Base-by-base conservation (phyloP, 495 filamentous ascomycete species). In the Podospora didyma region DNA sequence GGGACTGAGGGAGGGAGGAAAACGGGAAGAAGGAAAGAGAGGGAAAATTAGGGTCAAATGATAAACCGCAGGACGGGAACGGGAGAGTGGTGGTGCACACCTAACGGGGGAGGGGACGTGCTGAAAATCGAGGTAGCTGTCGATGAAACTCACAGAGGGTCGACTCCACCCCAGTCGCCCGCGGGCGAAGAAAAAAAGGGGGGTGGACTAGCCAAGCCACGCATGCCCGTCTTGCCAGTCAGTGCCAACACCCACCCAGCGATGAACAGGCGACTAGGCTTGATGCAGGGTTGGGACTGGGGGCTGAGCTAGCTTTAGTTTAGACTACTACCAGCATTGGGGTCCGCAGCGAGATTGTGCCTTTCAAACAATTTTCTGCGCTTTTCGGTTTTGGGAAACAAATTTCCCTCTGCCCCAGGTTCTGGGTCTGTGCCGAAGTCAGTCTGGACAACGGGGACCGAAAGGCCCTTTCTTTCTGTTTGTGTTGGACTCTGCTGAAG, bases 381-480 rank as follows among this genome's bases (percentile, higher is more conserved):
- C 65, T 65, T 61, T 46, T 59, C 62, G 11, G 1, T 49, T 58
- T 64, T 46, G 57, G 64, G 62, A 31, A 64, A 51, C 59, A 59
- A 60, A 64, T 62, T 64, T 67, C 57, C 62, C 55, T 41, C 39
- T 12, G 12, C 39, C 39, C 39, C 9, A 31, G 26, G 3, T 31
- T 31, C 26, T 9, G 39, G 39, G 10, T 14, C 39, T 2, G 39
- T 14, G 39, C 39, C n/a, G n/a, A n/a, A n/a, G n/a, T n/a, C n/a
- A n/a, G n/a, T n/a, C 39, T 42, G 39, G 39, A 17, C 6, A 17
- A 42, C 39, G 39, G 39, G 39, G n/a, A 42, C 5, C 39, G 12
- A 42, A 42, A 17, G n/a, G 10, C 5, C 12, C 5, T 42, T 42
- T 17, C n/a, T 16, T 16, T 9, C 26, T 9, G 3, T 31, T 9